Evolutionary conservation across 1,284 basidiomycete species (phyloP).

Genomic region (Trichosporon sp.): DNA sequence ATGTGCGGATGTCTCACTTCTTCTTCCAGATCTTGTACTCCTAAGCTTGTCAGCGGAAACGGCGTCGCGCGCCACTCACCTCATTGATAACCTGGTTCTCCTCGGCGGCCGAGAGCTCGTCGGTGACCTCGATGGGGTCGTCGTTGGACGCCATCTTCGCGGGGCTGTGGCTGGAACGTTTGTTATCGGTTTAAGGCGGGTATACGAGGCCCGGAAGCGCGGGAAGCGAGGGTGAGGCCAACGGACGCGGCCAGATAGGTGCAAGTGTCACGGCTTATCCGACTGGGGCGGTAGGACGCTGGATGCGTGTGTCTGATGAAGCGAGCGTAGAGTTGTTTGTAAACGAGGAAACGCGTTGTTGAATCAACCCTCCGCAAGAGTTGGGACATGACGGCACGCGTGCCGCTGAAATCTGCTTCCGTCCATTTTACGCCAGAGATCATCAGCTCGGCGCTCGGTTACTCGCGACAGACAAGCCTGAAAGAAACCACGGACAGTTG

Average conservation of each 20-base stretch:
- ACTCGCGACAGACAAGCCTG: neutral
- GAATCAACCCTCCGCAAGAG: neutral
- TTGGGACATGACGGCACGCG: constrained; percentile 19
- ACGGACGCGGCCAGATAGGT: neutral
- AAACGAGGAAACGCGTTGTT: constrained; percentile 11
- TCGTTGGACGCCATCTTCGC: constrained; percentile 39
- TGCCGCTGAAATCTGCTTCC: constrained; percentile 13
- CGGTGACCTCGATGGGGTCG: constrained; percentile 59
- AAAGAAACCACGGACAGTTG: neutral
- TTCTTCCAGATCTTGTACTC: constrained; percentile 73
- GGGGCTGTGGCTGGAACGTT: constrained; percentile 21
- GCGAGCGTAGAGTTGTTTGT: constrained; percentile 4
- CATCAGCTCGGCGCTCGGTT: constrained; percentile 10
- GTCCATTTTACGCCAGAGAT: constrained; percentile 9
- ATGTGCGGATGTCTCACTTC: constrained; percentile 59
- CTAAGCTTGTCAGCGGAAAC: constrained; percentile 39
- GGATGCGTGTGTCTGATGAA: constrained; percentile 14
- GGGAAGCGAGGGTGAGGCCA: neutral
- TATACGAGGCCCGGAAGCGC: neutral
- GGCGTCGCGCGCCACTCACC: constrained; percentile 59
- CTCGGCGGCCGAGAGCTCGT: constrained; percentile 60
- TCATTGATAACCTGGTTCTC: constrained; percentile 92
- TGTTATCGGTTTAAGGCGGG: constrained; percentile 7
- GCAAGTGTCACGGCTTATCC: neutral
- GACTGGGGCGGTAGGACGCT: neutral